A percentile compares a stretch with the other conserved stretches of the same genome.
Conservation (phyloP, 805 yeast species). For the Isabelozyma pseudorhagii region DNA sequence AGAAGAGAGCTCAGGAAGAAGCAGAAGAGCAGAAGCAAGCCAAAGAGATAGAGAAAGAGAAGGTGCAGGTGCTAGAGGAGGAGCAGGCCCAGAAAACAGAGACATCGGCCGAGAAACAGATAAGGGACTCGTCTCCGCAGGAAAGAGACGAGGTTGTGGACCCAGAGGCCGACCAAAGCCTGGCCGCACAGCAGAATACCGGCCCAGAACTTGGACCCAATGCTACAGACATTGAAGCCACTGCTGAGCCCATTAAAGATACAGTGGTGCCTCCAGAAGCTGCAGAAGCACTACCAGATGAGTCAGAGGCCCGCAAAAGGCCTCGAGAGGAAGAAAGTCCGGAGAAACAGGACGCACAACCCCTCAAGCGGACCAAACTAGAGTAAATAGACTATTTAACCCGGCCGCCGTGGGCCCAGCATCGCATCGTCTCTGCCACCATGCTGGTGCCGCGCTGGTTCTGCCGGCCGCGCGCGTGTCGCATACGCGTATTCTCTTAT, state of each 20-base stretch:
- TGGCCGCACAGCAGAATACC: background rate
- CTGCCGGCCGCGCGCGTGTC: background rate
- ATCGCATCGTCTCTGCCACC: too few relatives aligned
- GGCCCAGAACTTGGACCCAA: constrained; percentile 12
- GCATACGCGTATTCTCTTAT: background rate
- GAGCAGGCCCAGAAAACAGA: background rate
- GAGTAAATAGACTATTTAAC: background rate
- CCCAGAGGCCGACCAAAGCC: constrained; percentile 1
- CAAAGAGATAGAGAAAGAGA: constrained; percentile 1
- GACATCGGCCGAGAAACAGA: background rate
- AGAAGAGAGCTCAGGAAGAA: constrained; percentile 1
- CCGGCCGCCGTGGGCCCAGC: too few relatives aligned
- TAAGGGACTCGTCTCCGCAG: background rate
- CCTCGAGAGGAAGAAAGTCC: constrained; percentile 2
- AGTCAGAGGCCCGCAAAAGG: background rate
- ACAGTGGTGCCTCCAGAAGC: background rate
- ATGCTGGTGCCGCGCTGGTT: too few relatives aligned
- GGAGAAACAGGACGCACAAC: background rate
- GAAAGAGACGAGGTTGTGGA: background rate
- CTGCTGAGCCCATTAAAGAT: background rate
- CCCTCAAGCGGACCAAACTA: background rate
- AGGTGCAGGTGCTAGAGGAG: too few relatives aligned
- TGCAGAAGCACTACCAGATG: background rate
- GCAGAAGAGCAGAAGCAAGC: constrained; percentile 4
- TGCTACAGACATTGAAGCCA: constrained; percentile 1